A percentile compares a stretch with the other conserved stretches of the same genome.
Conservation (phyloP, 371 early-diverging fungal species). For the Capillidium heterosporum region DNA sequence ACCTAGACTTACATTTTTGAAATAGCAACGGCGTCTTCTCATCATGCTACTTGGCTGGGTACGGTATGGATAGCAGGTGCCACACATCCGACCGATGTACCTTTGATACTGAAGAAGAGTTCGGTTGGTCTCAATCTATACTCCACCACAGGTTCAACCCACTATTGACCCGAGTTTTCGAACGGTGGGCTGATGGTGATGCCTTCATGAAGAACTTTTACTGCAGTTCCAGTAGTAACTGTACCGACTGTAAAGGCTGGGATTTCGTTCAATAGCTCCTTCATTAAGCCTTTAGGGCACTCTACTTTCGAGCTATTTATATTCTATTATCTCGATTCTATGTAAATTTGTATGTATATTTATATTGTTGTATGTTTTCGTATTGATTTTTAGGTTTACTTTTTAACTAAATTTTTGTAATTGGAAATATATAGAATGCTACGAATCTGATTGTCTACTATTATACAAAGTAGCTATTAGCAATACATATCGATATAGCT, state of each 20-base stretch:
- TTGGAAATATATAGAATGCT: no score
- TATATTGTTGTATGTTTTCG: no score
- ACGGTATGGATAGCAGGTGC: constrained; percentile 54
- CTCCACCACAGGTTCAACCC: constrained; percentile 46
- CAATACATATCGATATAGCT: no score
- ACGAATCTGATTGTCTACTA: no score
- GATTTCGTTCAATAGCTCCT: no score
- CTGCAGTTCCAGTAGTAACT: constrained; percentile 24
- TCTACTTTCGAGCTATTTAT: no score
- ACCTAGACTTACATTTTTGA: neutral
- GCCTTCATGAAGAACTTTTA: constrained; percentile 19
- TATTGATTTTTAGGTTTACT: no score
- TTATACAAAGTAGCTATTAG: no score
- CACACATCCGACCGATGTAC: constrained; percentile 19
- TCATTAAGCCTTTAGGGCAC: no score
- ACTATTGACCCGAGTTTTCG: constrained; percentile 29
- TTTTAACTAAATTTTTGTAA: no score
- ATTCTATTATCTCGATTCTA: no score
- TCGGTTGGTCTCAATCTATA: constrained; percentile 49
- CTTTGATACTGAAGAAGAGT: constrained; percentile 37
- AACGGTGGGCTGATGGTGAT: constrained; percentile 19
- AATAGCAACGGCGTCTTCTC: constrained; percentile 31
- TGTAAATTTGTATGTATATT: no score
- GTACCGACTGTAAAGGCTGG: constrained; percentile 59
- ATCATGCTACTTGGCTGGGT: constrained; percentile 72